A percentile compares a stretch with the other conserved stretches of the same genome.
Conservation (phyloP, 768 basidiomycete genomes). For the Leucocoprinus leucothites region DNA sequence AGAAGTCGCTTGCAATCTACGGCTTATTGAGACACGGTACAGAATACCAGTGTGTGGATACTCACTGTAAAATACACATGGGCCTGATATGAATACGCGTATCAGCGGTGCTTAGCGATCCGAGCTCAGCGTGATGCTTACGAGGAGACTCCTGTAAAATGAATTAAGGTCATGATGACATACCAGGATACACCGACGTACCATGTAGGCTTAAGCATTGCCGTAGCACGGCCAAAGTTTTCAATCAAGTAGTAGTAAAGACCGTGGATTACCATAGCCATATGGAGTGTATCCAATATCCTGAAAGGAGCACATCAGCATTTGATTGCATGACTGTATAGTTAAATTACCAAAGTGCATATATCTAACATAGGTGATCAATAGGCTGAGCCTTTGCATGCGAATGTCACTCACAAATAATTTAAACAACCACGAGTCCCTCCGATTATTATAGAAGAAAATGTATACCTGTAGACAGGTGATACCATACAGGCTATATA, state of each 20-base stretch:
- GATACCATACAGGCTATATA: constrained; percentile 40
- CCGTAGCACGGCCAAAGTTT: constrained; percentile 28
- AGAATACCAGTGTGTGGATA: too few species aligned
- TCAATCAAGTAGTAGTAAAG: constrained; percentile 34
- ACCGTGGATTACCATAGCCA: constrained; percentile 29
- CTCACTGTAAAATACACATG: constrained; percentile 22
- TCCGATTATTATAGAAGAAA: constrained; percentile 28
- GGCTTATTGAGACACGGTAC: neutral
- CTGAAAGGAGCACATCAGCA: constrained; percentile 15
- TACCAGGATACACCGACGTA: constrained; percentile 5
- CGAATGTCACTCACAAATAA: constrained; percentile 24
- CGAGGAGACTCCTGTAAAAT: constrained; percentile 3
- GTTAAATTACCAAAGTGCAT: constrained; percentile 22
- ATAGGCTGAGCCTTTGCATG: too few species aligned
- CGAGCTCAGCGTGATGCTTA: neutral
- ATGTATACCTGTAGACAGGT: constrained; percentile 37
- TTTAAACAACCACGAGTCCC: constrained; percentile 28
- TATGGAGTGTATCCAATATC: constrained; percentile 32
- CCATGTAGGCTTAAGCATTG: constrained; percentile 27
- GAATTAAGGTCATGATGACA: neutral
- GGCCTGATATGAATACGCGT: neutral
- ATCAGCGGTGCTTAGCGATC: too few species aligned
- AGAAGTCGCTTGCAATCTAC: constrained; percentile 21
- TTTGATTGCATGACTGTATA: too few species aligned
- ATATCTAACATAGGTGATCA: too few species aligned